These are phyloP conservation scores for Agarophyton chilense DNA, from an alignment of 23 red algal species.

Conservation along the genomic window DNA sequence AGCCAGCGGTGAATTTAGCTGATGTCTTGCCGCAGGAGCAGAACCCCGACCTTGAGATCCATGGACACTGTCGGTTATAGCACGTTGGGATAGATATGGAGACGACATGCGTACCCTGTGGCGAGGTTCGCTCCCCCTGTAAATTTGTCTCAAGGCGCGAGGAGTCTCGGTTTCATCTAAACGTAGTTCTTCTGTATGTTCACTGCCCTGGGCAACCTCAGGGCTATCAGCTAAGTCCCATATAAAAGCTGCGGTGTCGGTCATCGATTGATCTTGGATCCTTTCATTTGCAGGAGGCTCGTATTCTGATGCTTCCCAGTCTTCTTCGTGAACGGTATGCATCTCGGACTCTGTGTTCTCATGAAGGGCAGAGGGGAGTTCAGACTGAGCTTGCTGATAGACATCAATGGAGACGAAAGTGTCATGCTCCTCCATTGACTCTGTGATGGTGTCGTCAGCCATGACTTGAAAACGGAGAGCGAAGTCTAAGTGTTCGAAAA, in stretches of 20 bases:
- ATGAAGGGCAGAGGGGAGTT: background rate
- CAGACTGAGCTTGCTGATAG: slow-evolving; percentile 3
- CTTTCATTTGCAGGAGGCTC: background rate
- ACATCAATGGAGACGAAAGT: slow-evolving; percentile 64
- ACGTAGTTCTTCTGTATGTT: background rate
- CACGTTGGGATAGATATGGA: background rate
- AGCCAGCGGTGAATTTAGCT: background rate
- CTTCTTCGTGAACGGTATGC: slow-evolving; percentile 19
- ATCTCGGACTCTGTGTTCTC: slow-evolving; percentile 3
- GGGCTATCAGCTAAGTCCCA: background rate
- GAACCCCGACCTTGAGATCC: background rate
- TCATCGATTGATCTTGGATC: background rate
- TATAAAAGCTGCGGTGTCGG: slow-evolving; percentile 13
- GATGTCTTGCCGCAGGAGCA: background rate
- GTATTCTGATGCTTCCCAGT: slow-evolving; percentile 11
- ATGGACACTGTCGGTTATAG: background rate
- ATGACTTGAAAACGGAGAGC: background rate
- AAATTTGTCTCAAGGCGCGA: background rate
- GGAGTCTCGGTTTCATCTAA: background rate
- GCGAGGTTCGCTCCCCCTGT: background rate
- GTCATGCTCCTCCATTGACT: slow-evolving; percentile 40
- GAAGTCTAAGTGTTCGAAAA: background rate
- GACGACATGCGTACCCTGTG: background rate
- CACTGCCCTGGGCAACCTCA: background rate
- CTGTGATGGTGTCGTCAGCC: slow-evolving; percentile 42